Evolutionary conservation across 495 filamentous ascomycete species (phyloP), one percentile per base, ranked within the genome.

Genomic region (Hyaloscypha finlandica): DNA sequence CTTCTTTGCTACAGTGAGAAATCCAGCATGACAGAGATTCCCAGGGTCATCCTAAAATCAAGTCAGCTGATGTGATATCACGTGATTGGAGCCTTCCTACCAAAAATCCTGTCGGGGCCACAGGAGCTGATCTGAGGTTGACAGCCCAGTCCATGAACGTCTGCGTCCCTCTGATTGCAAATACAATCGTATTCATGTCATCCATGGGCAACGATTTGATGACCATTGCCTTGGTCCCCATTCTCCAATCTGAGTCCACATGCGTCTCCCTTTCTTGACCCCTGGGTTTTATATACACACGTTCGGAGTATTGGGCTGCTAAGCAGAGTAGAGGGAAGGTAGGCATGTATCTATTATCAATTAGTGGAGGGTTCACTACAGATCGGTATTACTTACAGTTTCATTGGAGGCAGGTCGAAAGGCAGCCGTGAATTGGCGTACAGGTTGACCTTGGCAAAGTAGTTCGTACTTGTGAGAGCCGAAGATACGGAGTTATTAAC

Each of bases 81-180:
- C 9, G 35, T 25, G 29, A 61, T 22, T 39, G 2, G 51, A 19
- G 22, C 39, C 25, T 48, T 71, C 81, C 71, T 74, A 86, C 84
- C 8, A 96, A 73, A 69, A 94, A 94, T 0, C 85, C 87, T 0
- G 64, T 63, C 0, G 92, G 90, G 1, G 84, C 77, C 0, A 81
- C 80, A 3, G 92, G 91, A 8, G 81, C 83, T 0, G 85, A 83
- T 25, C 88, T 85, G 6, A 92, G 80, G 73, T 96, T 96, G 8
- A 94, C 90, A 3, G 88, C 83, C 92, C 92, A 95, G 76, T 95
- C 92, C 79, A 91, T 87, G 71, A 93, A 90, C 1, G 85, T 90
- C 37, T 91, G 86, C 0, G 85, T 91, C 1, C 92, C 92, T 6
- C 92, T 86, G 60, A 95, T 91, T 39, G 92, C 90, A 70, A 94